These are phyloP conservation scores for Colletotrichum australisinense DNA, from an alignment of 2,329 filamentous ascomycete genomes.

Conservation along the genomic window DNA sequence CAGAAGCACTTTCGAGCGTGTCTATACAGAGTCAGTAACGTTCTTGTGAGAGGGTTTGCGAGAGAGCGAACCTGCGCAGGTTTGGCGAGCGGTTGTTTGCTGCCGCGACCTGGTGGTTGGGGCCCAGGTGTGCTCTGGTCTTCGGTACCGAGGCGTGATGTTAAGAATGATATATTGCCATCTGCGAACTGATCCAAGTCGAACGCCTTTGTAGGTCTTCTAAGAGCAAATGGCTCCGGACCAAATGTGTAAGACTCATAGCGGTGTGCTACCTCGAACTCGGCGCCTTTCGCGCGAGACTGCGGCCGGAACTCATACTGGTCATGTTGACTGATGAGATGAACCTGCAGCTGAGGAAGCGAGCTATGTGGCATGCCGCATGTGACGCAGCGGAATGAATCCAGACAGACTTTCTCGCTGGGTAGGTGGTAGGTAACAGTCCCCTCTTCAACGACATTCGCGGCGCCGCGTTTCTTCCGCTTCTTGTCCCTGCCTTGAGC, in stretches of 20 bases:
- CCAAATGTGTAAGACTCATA: constrained; percentile 43
- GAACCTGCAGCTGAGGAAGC: constrained; percentile 59
- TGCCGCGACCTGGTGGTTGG: constrained; percentile 12
- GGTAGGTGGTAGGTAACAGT: constrained; percentile 59
- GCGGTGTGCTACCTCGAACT: constrained; percentile 52
- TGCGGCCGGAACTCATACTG: constrained; percentile 57
- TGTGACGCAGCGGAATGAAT: constrained; percentile 62
- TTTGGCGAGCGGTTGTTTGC: constrained; percentile 13
- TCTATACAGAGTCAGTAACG: constrained; percentile 14
- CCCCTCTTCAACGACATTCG: constrained; percentile 48
- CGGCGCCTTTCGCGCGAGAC: constrained; percentile 45
- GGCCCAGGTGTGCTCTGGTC: constrained; percentile 10
- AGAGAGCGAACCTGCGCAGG: constrained; percentile 6
- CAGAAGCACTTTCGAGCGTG: constrained; percentile 48
- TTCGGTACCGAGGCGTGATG: constrained; percentile 53
- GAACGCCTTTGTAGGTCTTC: constrained; percentile 55
- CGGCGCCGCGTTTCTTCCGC: constrained; percentile 47
- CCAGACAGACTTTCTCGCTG: constrained; percentile 57
- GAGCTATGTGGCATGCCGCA: constrained; percentile 61
- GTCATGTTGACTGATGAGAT: constrained; percentile 58
- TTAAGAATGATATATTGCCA: constrained; percentile 60
- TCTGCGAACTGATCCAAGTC: constrained; percentile 56
- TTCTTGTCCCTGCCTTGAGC: constrained; percentile 65
- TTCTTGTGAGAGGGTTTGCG: background rate
- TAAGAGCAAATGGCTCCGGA: constrained; percentile 55